Percentiles rank a stretch among this genome's conserved stretches.
phyloP scores from a whole-genome alignment of 345 rosid species.

The Xanthoceras sorbifolium region DNA sequence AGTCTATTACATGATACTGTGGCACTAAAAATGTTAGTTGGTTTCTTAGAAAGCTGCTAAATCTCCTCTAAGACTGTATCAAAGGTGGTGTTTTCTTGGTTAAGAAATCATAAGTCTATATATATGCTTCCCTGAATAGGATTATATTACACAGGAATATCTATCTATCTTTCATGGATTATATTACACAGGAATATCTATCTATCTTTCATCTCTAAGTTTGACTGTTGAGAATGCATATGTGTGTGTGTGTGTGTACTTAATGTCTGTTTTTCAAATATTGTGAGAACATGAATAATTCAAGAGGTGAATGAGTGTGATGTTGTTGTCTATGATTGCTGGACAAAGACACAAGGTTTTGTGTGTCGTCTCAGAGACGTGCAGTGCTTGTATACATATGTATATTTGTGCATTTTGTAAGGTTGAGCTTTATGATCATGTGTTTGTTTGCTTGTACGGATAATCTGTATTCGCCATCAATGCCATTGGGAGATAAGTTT shows the following conservation, averaged over 20 bases:
- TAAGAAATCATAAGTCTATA: too few relatives aligned
- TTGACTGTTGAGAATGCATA: neutral
- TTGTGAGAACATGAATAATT: neutral
- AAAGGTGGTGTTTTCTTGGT: neutral
- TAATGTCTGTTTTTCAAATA: neutral
- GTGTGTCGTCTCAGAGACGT: neutral
- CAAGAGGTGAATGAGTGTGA: neutral
- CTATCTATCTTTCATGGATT: too few relatives aligned
- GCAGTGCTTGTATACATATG: neutral
- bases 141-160: neutral
- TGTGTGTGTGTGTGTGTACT: too few relatives aligned
- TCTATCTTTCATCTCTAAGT: neutral
- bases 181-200: neutral
- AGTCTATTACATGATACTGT: neutral
- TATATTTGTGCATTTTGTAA: neutral
- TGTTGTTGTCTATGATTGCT: neutral
- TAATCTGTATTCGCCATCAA: too few relatives aligned
- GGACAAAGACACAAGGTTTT: neutral
- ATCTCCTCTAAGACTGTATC: neutral
- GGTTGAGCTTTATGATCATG: neutral
- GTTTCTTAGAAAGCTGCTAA: too few relatives aligned
- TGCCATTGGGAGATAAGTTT: neutral
- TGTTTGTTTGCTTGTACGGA: neutral
- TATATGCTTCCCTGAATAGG: neutral
- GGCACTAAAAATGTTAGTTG: neutral